Base-by-base conservation (phyloP, 148 eudicot species). In the Arbutus unedo region DNA sequence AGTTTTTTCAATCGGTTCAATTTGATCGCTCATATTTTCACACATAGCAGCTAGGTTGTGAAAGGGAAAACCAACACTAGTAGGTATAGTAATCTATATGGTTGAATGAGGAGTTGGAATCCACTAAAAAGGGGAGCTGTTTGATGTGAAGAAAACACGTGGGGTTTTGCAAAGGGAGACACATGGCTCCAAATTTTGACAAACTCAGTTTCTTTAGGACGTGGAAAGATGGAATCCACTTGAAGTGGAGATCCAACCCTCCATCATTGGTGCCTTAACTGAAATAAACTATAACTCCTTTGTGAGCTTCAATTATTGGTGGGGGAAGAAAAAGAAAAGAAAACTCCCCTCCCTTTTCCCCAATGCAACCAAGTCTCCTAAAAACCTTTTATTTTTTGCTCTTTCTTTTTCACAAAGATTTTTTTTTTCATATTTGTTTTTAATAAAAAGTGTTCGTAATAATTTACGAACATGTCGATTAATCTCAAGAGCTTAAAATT, bases 201-300 rank as follows among this genome's bases (percentile, higher is more conserved):
- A 84, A 78, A 56, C 73, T 55, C 25, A 25, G 23, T 13, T 31
- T 41, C 79, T 44, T 75, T 87, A 11, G 79, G 83, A 82, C 83
- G 85, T 87, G 89, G 85, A 87, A 87, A 87, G 89, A 79, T 78
- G 81, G 49, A 87, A 44, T 79, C 89, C 89, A 87, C 85, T 87
- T 8, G 77, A 51, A 64, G 23, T 62, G 3, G 31, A 56, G 23
- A 8, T 64, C 70, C 47, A 57, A 31, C 6, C 68, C 48, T 67
- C 76, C 75, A 85, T 85, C 68, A 85, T 85, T 82, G 80, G 31
- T 87, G 70, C 67, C 79, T 79, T 48, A 78, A 82, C 74, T 51
- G 45, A 79, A 79, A 73, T 79, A 86, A 83, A 62, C 78, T 64
- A 64, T 57, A 84, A 49, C 16, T 25, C 15, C 11, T 53, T 67